phyloP scores from a whole-genome alignment of 768 basidiomycete genomes.

The Suillus variegatus region DNA sequence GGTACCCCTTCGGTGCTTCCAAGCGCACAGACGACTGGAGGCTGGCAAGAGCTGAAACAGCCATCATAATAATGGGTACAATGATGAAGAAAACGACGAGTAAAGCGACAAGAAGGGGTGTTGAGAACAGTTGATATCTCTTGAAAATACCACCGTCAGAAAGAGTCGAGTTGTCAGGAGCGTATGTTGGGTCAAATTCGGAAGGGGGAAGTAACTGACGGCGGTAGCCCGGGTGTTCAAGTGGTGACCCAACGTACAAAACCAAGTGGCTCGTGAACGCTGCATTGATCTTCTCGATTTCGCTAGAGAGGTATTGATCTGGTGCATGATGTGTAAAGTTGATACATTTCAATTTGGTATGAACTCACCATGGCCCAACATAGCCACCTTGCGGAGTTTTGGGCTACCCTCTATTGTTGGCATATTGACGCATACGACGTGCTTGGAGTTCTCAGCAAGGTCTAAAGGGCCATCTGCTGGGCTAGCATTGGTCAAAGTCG shows the following conservation, averaged over 20 bases:
- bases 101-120: constrained; percentile 67
- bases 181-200: constrained; percentile 29
- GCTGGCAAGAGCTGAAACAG: constrained; percentile 66
- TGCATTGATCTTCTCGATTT: constrained; percentile 49
- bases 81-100: constrained; percentile 68
- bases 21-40: constrained; percentile 70
- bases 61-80: constrained; percentile 64
- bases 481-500: constrained; percentile 44
- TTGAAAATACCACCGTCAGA: constrained; percentile 63
- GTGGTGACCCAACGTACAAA: constrained; percentile 59
- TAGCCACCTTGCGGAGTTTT: constrained; percentile 44
- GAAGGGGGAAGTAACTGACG: constrained; percentile 39
- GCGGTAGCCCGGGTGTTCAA: constrained; percentile 33
- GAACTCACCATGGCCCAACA: constrained; percentile 57
- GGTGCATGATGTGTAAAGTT: constrained; percentile 12
- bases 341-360: not conserved
- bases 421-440: constrained; percentile 58
- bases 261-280: constrained; percentile 64
- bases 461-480: constrained; percentile 39
- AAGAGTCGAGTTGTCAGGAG: constrained; percentile 37
- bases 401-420: constrained; percentile 47
- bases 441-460: constrained; percentile 44
- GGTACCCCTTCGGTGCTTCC: constrained; percentile 66
- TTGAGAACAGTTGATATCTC: constrained; percentile 76
- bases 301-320: constrained; percentile 49